Conservation (phyloP, 2,329 filamentous ascomycete genomes). For the Calonectria fujianensis region DNA sequence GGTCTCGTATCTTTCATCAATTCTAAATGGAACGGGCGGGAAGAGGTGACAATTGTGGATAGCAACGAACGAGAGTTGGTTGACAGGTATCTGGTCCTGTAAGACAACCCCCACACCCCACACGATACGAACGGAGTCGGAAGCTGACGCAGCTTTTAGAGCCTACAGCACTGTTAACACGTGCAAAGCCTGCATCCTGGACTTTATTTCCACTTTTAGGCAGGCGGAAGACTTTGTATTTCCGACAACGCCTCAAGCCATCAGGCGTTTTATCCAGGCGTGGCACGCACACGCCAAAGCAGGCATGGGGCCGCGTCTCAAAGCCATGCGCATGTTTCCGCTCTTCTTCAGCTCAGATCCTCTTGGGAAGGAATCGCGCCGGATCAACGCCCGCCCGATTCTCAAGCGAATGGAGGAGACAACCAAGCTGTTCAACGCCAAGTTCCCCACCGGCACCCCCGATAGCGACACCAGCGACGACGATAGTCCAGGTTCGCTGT, state of each 20-base stretch:
- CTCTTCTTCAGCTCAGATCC: conserved; percentile 2
- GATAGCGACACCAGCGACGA: background rate
- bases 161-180: background rate
- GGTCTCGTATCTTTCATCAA: conserved; percentile 4
- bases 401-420: background rate
- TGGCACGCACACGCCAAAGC: background rate
- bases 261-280: background rate
- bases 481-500: background rate
- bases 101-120: background rate
- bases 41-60: background rate
- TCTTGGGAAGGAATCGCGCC: background rate
- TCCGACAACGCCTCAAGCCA: background rate
- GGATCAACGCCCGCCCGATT: conserved; percentile 8
- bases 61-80: background rate
- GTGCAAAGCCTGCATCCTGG: background rate
- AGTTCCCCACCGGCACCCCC: background rate
- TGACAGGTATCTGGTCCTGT: conserved; percentile 12
- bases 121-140: background rate
- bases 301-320: background rate
- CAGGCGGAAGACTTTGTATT: background rate
- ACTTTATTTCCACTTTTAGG: background rate
- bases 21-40: background rate
- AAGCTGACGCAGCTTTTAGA: background rate
- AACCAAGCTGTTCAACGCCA: background rate
- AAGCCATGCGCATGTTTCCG: conserved; percentile 15